Conservation (phyloP, 2,329 filamentous ascomycete species). For the Ambrosiella xylebori region DNA sequence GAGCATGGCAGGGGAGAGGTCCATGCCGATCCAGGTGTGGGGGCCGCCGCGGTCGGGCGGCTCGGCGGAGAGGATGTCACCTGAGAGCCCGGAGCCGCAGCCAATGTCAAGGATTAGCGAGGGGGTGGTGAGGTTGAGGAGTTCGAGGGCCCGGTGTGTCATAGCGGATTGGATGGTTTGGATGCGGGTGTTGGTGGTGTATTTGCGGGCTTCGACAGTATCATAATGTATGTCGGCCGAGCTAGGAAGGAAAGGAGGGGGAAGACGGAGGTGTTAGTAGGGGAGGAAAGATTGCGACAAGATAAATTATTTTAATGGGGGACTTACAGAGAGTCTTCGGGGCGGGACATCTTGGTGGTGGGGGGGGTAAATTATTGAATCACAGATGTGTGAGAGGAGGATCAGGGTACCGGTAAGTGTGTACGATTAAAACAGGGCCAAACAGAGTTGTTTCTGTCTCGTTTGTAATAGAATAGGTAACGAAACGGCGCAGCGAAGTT, state of each 20-base stretch:
- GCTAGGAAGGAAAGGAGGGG: slow-evolving; percentile 27
- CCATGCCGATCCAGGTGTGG: slow-evolving; percentile 95
- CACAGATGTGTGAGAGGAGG: neutral
- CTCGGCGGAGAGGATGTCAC: slow-evolving; percentile 74
- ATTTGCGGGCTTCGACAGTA: slow-evolving; percentile 88
- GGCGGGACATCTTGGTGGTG: slow-evolving; percentile 64
- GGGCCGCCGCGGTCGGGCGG: slow-evolving; percentile 57
- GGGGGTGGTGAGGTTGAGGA: slow-evolving; percentile 62
- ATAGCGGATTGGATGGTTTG: slow-evolving; percentile 89
- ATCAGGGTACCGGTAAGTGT: neutral
- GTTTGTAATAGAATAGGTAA: too few species aligned
- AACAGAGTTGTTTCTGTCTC: too few species aligned
- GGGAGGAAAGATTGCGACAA: neutral
- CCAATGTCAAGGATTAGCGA: slow-evolving; percentile 92
- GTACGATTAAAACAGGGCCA: neutral
- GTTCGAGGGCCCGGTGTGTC: slow-evolving; percentile 82
- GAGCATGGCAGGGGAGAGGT: slow-evolving; percentile 91
- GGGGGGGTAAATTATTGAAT: neutral
- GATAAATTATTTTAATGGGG: neutral
- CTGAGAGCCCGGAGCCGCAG: slow-evolving; percentile 84
- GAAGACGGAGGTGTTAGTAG: neutral
- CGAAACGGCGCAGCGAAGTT: too few species aligned
- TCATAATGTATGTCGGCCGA: slow-evolving; percentile 96
- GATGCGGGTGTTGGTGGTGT: slow-evolving; percentile 90
- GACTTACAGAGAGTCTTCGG: slow-evolving; percentile 73